phyloP scores from a whole-genome alignment of 148 eudicot species.

The Pharnaceum exiguum region DNA sequence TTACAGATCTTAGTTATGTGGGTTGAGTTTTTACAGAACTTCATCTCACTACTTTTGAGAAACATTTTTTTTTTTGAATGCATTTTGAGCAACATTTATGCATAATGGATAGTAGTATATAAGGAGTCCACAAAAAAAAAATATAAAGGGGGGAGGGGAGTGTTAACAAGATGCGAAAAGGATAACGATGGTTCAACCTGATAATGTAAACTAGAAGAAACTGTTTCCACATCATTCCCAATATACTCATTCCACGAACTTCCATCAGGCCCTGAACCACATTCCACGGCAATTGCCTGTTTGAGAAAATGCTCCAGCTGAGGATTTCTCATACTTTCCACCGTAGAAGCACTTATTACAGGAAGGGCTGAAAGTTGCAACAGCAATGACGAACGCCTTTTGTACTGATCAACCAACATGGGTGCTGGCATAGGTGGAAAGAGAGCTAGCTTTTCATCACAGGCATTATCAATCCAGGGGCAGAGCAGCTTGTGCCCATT shows the following conservation, averaged over 20 bases:
- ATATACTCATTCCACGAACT: constrained; percentile 34
- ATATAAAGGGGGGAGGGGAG: neutral
- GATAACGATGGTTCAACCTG: constrained; percentile 45
- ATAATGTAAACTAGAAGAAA: constrained; percentile 50
- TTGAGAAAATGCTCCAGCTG: constrained; percentile 58
- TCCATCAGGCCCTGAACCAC: constrained; percentile 30
- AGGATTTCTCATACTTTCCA: constrained; percentile 51
- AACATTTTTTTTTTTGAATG: too few species aligned
- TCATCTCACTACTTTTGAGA: too few species aligned
- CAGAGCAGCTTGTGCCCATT: constrained; percentile 81
- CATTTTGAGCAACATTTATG: neutral
- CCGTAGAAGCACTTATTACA: constrained; percentile 41
- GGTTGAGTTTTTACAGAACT: too few species aligned
- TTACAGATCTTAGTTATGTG: too few species aligned
- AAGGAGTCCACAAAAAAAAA: neutral
- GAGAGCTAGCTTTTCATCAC: constrained; percentile 67
- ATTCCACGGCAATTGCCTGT: constrained; percentile 39
- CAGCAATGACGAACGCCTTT: constrained; percentile 52
- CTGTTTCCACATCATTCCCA: constrained; percentile 28
- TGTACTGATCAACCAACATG: constrained; percentile 61
- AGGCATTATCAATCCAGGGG: constrained; percentile 86
- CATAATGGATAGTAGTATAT: neutral
- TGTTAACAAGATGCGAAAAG: neutral
- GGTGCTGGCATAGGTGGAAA: constrained; percentile 61
- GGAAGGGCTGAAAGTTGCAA: constrained; percentile 78